Conservation (phyloP, 441 rosid species). For the Macaranga tanarius region DNA sequence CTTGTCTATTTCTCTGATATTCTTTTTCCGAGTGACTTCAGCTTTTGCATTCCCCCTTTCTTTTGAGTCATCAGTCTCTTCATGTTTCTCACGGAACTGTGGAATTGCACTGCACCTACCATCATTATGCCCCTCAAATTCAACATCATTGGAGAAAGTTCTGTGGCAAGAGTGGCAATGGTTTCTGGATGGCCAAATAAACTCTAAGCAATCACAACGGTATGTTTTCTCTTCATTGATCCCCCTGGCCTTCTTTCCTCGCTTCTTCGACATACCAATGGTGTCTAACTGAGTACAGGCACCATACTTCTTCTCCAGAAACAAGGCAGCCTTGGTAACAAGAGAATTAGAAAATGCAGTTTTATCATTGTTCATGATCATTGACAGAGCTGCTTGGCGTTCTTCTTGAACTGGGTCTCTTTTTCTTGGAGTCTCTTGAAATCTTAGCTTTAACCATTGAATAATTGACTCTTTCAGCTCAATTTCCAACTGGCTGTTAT, state of each 20-base stretch:
- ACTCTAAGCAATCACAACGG: slow-evolving; percentile 87
- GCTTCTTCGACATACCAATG: slow-evolving; percentile 41
- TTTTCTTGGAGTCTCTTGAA: slow-evolving; percentile 41
- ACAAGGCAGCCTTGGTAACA: slow-evolving; percentile 65
- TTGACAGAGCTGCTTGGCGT: slow-evolving; percentile 26
- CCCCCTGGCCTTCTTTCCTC: slow-evolving; percentile 52
- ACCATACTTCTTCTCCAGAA: slow-evolving; percentile 79
- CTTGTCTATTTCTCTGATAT: slow-evolving; percentile 30
- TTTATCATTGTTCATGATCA: slow-evolving; percentile 28
- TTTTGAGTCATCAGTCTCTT: slow-evolving; percentile 42
- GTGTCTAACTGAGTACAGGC: slow-evolving; percentile 46
- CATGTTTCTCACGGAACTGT: slow-evolving; percentile 44
- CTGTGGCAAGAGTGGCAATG: slow-evolving; percentile 88
- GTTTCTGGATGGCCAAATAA: slow-evolving; percentile 71
- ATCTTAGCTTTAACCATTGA: slow-evolving; percentile 59
- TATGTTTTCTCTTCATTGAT: slow-evolving; percentile 53
- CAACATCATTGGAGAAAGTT: slow-evolving; percentile 54
- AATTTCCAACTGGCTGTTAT: slow-evolving; percentile 63
- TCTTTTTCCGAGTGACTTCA: slow-evolving; percentile 32
- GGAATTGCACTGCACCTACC: slow-evolving; percentile 53
- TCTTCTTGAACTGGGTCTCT: slow-evolving; percentile 38
- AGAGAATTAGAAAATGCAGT: slow-evolving; percentile 35
- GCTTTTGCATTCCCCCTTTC: slow-evolving; percentile 45
- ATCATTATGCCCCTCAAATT: slow-evolving; percentile 62
- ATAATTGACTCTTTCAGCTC: slow-evolving; percentile 73